These are phyloP conservation scores for Hanseniaspora pseudoguilliermondii DNA, from an alignment of 805 yeast species.

Conservation along the genomic window DNA sequence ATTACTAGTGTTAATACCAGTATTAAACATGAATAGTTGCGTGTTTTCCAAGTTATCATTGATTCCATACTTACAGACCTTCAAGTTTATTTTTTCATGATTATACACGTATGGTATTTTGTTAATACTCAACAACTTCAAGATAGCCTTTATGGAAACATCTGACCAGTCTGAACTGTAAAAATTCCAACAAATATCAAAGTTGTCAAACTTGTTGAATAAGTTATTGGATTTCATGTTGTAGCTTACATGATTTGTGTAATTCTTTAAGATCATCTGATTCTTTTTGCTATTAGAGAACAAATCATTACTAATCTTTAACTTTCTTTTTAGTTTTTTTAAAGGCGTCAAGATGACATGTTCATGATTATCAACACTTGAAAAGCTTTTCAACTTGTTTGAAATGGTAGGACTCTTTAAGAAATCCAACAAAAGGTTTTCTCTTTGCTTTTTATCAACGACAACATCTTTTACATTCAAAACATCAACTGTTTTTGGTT, in stretches of 20 bases:
- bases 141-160: background rate
- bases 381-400: background rate
- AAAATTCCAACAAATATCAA: constrained; percentile 1
- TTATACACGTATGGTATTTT: constrained; percentile 20
- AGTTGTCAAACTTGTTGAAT: background rate
- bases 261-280: background rate
- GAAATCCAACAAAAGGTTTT: constrained; percentile 14
- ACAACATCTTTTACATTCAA: constrained; percentile 30
- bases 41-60: constrained; percentile 20
- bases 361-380: background rate
- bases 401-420: background rate
- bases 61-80: background rate
- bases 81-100: background rate
- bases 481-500: constrained; percentile 23
- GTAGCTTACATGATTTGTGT: constrained; percentile 5
- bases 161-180: constrained; percentile 1
- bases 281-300: background rate
- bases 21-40: constrained; percentile 29
- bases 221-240: background rate
- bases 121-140: constrained; percentile 13
- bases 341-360: constrained; percentile 3
- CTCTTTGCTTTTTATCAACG: constrained; percentile 29
- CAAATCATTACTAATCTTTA: background rate
- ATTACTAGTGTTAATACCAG: constrained; percentile 27
- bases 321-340: constrained; percentile 7